Base-by-base conservation (phyloP, 305 asterid species). In the Stenogyne calaminthoides region DNA sequence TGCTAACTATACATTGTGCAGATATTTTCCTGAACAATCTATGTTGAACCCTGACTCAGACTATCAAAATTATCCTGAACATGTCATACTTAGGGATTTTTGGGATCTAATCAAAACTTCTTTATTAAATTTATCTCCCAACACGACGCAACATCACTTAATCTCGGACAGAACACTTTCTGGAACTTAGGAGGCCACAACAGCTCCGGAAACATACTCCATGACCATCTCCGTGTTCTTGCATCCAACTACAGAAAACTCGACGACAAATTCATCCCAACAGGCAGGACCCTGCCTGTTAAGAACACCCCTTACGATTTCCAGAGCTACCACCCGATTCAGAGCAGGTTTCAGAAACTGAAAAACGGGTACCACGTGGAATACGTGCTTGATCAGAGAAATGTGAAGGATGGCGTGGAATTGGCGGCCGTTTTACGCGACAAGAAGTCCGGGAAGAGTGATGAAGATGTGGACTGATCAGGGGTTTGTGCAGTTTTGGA, bases 161-260 rank as follows among this genome's bases (percentile, higher is more conserved):
- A 60, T 15, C 66, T 60, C 7, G 66, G 7, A 7, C 66, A 60
- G 25, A 29, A 60, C 46, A 32, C 20, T 8, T 60, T n/a, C 66
- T 60, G 66, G 66, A 60, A 60, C 18, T 4, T 60, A 32, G 66
- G 66, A 1, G 66, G 66, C 66, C 66, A 60, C 66, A 60, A 60
- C 44, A 32, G 22, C 25, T 3, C 66, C 4, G 46, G 66, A 32
- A 32, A 60, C 46, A 7, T 15, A n/a, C 46, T 60, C 4, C 37
- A 40, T 4, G 37, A 40, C 7, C 69, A 64, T 27, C 69, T 64
- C 36, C 69, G 37, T 5, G 56, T 64, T 6, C 11, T 40, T 0
- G 69, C 69, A 1, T 19, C 69, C 55, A 19, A 19, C 14, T 64
- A 39, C 69, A 19, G 5, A 19, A 4, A 12, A 20, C 56, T 64